Evolutionary conservation across 2,329 filamentous ascomycete species (phyloP).

Genomic region (Podosphaera xanthii): DNA sequence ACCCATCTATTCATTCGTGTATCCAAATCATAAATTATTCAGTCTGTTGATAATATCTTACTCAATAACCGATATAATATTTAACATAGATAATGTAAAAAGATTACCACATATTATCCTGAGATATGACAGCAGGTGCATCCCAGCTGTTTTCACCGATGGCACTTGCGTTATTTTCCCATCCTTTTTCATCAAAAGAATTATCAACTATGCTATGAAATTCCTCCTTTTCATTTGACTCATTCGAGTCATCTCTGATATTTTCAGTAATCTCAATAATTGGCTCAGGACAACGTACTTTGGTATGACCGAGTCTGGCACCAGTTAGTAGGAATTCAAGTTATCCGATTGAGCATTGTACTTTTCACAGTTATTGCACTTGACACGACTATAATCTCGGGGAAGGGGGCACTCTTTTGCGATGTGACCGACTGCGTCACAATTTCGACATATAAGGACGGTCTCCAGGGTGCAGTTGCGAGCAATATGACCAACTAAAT

Average conservation of each 20-base stretch:
- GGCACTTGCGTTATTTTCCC: neutral
- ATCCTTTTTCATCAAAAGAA: neutral
- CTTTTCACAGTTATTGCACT: slow-evolving; percentile 32
- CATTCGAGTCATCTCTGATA: neutral
- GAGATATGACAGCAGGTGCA: too few relatives aligned
- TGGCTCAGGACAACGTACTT: slow-evolving; percentile 20
- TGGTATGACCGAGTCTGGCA: slow-evolving; percentile 17
- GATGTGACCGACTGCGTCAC: slow-evolving; percentile 37
- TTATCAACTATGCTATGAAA: neutral
- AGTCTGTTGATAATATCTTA: too few relatives aligned
- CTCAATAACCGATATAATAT: too few relatives aligned
- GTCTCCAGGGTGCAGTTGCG: slow-evolving; percentile 26
- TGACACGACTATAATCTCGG: slow-evolving; percentile 25
- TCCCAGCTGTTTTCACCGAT: neutral
- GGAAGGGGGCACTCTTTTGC: slow-evolving; percentile 26
- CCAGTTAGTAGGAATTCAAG: neutral
- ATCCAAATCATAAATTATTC: too few relatives aligned
- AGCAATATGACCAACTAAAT: slow-evolving; percentile 35
- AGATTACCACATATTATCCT: too few relatives aligned
- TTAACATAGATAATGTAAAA: too few relatives aligned
- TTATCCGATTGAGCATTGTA: slow-evolving; percentile 3
- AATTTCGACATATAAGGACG: slow-evolving; percentile 32
- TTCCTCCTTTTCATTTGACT: neutral
- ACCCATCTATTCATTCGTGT: too few relatives aligned
- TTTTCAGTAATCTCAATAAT: slow-evolving; percentile 3